Evolutionary conservation across 2,329 filamentous ascomycete species (phyloP).

Genomic region (Exophiala aquamarina): DNA sequence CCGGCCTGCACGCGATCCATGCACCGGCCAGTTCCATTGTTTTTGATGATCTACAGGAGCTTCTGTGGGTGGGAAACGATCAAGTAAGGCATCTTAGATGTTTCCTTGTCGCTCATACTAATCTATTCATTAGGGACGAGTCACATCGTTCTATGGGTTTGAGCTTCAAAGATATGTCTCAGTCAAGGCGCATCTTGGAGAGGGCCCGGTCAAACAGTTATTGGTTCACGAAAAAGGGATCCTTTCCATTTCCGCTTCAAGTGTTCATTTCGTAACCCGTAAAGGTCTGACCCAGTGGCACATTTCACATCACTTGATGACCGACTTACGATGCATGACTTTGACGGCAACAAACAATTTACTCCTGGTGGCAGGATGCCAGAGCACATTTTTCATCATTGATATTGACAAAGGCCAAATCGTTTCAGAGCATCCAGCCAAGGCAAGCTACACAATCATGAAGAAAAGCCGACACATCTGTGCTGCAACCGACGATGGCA

Average conservation of each 20-base stretch:
- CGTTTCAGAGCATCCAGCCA: slow-evolving; percentile 69
- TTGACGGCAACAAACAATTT: slow-evolving; percentile 86
- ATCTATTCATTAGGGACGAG: slow-evolving; percentile 65
- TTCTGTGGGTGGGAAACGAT: slow-evolving; percentile 91
- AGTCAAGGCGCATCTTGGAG: slow-evolving; percentile 74
- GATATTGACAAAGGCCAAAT: slow-evolving; percentile 72
- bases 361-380: slow-evolving; percentile 82
- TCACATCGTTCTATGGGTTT: slow-evolving; percentile 82
- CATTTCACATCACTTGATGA: slow-evolving; percentile 75
- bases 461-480: slow-evolving; percentile 85
- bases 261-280: slow-evolving; percentile 84
- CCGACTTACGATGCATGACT: slow-evolving; percentile 88
- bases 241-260: slow-evolving; percentile 76
- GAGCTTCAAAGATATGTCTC: slow-evolving; percentile 89
- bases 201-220: slow-evolving; percentile 82
- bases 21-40: slow-evolving; percentile 76
- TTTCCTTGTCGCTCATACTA: background rate
- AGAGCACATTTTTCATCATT: slow-evolving; percentile 78
- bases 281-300: slow-evolving; percentile 88
- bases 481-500: slow-evolving; percentile 79
- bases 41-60: slow-evolving; percentile 85
- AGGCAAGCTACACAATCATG: slow-evolving; percentile 85
- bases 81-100: slow-evolving; percentile 59
- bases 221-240: slow-evolving; percentile 90
- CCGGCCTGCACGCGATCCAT: slow-evolving; percentile 67